Evolutionary conservation across 176 grass and related monocot genomes (phyloP).

Genomic region (Elaeis guineensis): DNA sequence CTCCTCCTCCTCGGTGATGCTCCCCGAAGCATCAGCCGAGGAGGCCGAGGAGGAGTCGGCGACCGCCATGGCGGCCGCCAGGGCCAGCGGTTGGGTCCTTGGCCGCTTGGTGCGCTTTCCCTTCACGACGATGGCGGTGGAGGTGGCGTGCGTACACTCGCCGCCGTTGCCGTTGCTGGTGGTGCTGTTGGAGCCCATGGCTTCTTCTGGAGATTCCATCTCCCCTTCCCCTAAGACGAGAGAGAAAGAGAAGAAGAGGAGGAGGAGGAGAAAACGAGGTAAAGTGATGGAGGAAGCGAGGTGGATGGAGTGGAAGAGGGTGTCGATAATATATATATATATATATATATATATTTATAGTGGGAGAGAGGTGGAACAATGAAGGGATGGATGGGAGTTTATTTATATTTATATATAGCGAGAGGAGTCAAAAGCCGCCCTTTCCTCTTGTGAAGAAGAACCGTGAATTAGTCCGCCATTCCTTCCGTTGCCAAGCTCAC

Average conservation of each 20-base stretch:
- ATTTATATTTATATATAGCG: too few relatives aligned
- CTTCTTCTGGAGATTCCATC: slow-evolving; percentile 33
- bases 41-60: slow-evolving; percentile 24
- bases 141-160: background rate
- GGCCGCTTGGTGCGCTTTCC: slow-evolving; percentile 74
- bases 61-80: background rate
- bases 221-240: background rate
- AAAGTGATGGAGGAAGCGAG: too few relatives aligned
- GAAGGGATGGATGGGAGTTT: background rate
- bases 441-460: too few relatives aligned
- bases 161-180: slow-evolving; percentile 4
- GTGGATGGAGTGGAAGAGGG: too few relatives aligned
- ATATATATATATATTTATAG: too few relatives aligned
- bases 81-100: slow-evolving; percentile 5
- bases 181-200: slow-evolving; percentile 8
- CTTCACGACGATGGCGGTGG: slow-evolving; percentile 35
- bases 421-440: too few relatives aligned
- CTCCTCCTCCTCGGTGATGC: slow-evolving; percentile 62
- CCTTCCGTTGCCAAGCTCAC: too few relatives aligned
- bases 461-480: too few relatives aligned
- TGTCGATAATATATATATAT: too few relatives aligned
- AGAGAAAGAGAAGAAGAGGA: background rate
- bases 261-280: too few relatives aligned
- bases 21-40: slow-evolving; percentile 13
- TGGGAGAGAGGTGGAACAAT: background rate